Base-by-base conservation (phyloP, 768 basidiomycete genomes). In the Suillus plorans region DNA sequence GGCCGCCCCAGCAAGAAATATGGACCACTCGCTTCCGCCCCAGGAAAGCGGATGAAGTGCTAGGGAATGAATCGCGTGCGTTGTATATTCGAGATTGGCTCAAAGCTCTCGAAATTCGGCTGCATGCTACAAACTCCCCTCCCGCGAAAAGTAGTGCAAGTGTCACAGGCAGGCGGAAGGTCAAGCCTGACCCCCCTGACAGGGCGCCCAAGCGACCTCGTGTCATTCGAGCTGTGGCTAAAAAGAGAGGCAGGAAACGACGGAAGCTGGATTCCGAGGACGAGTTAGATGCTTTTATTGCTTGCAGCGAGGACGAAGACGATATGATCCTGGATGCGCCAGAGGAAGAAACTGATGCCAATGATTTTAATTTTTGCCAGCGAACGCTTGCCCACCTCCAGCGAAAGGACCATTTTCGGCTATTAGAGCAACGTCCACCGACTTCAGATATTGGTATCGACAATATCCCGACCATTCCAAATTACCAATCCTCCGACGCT, bases 21-120 rank as follows among this genome's bases (percentile, higher is more conserved):
- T 96, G 94, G 93, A 77, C 83, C 22, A 86, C 89, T 55, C 89
- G 85, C 69, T 95, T 90, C 85, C 86, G 85, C 22, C 95, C 95
- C 31, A 82, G 81, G 61, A 78, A 82, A 49, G 92, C 93, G 14
- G 82, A 84, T 28, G 86, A 95, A 66, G 86, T 95, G 4, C 80
- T 97, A 1, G 92, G 92, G 8, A 95, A 95, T 71, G 87, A 92
- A 73, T 72, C 76, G 10, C 84, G 85, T 58, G 89, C 94, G 1
- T 69, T 80, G 34, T 92, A 89, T 74, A 79, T 96, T 62, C 85
- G 90, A 45, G 85, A 90, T 60, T 96, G 94, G 94, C 80, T 96
- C 57, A 76, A 76, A 31, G 87, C 90, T n/a, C 82, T 92, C 14
- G 85, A 86, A 66, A 69, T 94, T 28, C 84, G 85, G n/a, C 74